These are phyloP conservation scores for Elymus sibiricus DNA, from an alignment of 176 grass and related monocot genomes.

Conservation along the genomic window DNA sequence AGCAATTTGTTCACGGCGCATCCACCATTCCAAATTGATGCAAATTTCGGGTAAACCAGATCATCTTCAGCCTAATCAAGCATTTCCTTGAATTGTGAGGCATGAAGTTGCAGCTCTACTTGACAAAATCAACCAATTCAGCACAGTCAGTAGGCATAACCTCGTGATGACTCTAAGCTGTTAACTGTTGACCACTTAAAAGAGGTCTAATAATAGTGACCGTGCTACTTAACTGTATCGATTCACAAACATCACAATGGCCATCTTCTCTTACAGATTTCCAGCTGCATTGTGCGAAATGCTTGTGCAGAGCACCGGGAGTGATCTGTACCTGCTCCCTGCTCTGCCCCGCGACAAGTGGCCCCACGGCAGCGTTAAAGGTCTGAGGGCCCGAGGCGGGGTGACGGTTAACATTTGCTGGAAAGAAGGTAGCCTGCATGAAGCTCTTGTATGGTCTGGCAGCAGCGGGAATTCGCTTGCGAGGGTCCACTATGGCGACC, in stretches of 20 bases:
- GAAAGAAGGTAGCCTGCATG: conserved; percentile 77
- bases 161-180: not conserved
- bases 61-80: not conserved
- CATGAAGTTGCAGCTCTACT: not conserved
- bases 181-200: not conserved
- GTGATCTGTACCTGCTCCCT: conserved; percentile 72
- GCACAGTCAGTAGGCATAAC: not conserved
- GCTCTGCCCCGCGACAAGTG: conserved; percentile 69
- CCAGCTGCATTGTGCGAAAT: conserved; percentile 83
- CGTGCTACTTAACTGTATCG: not conserved
- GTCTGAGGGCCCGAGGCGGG: conserved; percentile 72
- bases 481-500: conserved; percentile 43
- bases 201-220: not conserved
- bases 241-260: not conserved
- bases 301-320: conserved; percentile 70
- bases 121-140: not conserved
- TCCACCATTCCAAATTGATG: conserved; percentile 97
- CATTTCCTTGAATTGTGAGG: not conserved
- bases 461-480: conserved; percentile 34
- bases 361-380: conserved; percentile 71
- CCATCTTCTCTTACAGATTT: conserved; percentile 51
- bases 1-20: conserved; percentile 95
- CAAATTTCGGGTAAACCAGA: conserved; percentile 76
- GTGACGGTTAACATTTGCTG: conserved; percentile 70
- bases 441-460: conserved; percentile 65